Evolutionary conservation across 2,329 filamentous ascomycete genomes (phyloP), one percentile per base, ranked within the genome.

Genomic region (Leptographium procerum): DNA sequence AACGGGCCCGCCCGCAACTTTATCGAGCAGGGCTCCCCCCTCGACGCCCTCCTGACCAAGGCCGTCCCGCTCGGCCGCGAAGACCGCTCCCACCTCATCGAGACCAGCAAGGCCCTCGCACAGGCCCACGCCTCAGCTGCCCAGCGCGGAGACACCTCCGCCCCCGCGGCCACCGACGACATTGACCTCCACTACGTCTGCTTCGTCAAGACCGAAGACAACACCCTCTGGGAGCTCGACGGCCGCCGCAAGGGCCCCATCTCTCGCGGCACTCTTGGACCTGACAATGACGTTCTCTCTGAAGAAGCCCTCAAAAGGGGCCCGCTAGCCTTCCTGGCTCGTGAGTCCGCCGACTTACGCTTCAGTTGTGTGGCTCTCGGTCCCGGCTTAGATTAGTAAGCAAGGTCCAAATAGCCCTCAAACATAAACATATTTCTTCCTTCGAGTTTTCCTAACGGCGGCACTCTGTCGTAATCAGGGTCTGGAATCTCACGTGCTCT

Each of bases 111-210:
- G 45, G 84, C 81, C 13, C 79, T 97, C 55, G 91, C 95, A 57
- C 77, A 73, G 6, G 91, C 90, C 8, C 91, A 97, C 73, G 82
- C 83, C 52, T 81, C 82, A 61, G 91, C 90, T 16, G 94, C 92
- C 6, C 79, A 79, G 9, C 75, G 80, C 61, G 92, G 92, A 22
- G 89, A 92, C 69, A 95, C 91, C 1, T 68, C 77, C 14, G 89
- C 91, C 1, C 92, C 94, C 0, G 74, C 81, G 57, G 89, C 90
- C 10, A 80, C 84, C n/a, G 88, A 89, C 66, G 82, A 87, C 64
- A 79, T 96, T n/a, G 92, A 96, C 68, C 77, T 96, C 65, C 94
- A 99, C 75, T 97, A 95, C 70, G 92, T 97, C 52, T 94, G 89
- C 68, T 99, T 97, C 72, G 88, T 94, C 56, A 94, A 91, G 75